Percentiles rank a stretch among this genome's conserved stretches.
Evolutionary conservation across 257 asterid species (phyloP).

Genomic region (Mentha longifolia): DNA sequence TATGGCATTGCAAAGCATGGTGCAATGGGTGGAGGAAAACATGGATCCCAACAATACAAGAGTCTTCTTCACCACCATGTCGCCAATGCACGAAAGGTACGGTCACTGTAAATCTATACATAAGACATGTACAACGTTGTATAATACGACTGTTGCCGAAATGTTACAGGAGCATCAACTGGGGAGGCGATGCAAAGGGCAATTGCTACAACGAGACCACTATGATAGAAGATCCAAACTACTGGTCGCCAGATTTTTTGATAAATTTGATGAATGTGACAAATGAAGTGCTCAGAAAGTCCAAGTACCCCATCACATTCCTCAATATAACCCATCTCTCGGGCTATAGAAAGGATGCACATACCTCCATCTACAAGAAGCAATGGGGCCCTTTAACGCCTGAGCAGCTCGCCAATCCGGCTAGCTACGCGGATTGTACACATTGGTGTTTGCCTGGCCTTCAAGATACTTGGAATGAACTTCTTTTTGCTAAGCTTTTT

Average conservation of each 20-base stretch:
- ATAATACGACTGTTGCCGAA: neutral
- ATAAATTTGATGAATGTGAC: slow-evolving; percentile 52
- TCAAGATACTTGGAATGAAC: slow-evolving; percentile 76
- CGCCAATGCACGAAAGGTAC: slow-evolving; percentile 59
- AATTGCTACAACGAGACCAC: slow-evolving; percentile 67
- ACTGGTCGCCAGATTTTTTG: slow-evolving; percentile 60
- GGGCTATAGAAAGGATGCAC: slow-evolving; percentile 70
- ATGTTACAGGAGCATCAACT: slow-evolving; percentile 51
- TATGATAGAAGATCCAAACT: slow-evolving; percentile 44
- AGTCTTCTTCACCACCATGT: slow-evolving; percentile 75
- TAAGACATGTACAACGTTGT: too few relatives aligned
- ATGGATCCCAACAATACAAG: slow-evolving; percentile 55
- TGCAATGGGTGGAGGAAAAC: slow-evolving; percentile 60
- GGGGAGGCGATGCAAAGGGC: slow-evolving; percentile 61
- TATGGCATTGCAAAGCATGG: slow-evolving; percentile 70
- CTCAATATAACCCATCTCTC: slow-evolving; percentile 70
- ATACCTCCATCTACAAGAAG: slow-evolving; percentile 68
- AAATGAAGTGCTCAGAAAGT: slow-evolving; percentile 39
- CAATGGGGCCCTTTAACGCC: slow-evolving; percentile 58
- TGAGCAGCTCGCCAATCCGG: slow-evolving; percentile 55
- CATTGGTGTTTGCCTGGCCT: slow-evolving; percentile 82
- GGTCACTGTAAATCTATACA: slow-evolving; percentile 37
- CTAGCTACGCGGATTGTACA: slow-evolving; percentile 63
- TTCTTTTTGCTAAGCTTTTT: slow-evolving; percentile 55
- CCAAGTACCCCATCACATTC: slow-evolving; percentile 50